These are phyloP conservation scores for Leishmania mexicana DNA, from an alignment of 208 protist species.

Conservation along the genomic window DNA sequence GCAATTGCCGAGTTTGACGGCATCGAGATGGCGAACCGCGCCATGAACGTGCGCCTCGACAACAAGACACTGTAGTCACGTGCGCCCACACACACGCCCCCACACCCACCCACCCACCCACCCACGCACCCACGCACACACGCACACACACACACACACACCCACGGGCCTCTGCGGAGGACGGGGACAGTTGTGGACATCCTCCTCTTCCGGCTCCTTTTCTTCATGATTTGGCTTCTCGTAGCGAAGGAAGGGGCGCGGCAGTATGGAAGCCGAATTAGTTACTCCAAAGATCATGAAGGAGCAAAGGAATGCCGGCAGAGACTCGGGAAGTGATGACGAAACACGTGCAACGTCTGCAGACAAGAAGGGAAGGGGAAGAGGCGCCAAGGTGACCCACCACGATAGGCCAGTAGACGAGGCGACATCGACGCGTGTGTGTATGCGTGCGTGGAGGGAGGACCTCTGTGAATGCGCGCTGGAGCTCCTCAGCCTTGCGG, in stretches of 20 bases:
- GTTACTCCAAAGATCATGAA: not conserved
- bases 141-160: not conserved
- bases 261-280: not conserved
- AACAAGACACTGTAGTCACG: slow-evolving; percentile 43
- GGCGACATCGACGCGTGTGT: not conserved
- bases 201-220: not conserved
- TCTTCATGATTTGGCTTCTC: not conserved
- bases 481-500: not conserved
- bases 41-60: slow-evolving; percentile 84
- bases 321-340: not conserved
- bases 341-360: not conserved
- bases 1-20: slow-evolving; percentile 87
- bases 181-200: not conserved
- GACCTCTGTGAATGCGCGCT: not conserved
- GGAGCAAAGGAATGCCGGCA: too few relatives aligned
- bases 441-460: not conserved
- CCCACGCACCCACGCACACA: not conserved
- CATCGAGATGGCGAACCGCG: slow-evolving; percentile 82
- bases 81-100: not conserved
- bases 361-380: not conserved
- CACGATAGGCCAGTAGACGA: too few relatives aligned
- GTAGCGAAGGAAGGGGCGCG: not conserved
- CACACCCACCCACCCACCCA: not conserved
- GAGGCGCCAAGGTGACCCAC: not conserved
- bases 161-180: not conserved